These are phyloP conservation scores for Candida wancherniae DNA, from an alignment of 805 yeast genomes.

Conservation along the genomic window DNA sequence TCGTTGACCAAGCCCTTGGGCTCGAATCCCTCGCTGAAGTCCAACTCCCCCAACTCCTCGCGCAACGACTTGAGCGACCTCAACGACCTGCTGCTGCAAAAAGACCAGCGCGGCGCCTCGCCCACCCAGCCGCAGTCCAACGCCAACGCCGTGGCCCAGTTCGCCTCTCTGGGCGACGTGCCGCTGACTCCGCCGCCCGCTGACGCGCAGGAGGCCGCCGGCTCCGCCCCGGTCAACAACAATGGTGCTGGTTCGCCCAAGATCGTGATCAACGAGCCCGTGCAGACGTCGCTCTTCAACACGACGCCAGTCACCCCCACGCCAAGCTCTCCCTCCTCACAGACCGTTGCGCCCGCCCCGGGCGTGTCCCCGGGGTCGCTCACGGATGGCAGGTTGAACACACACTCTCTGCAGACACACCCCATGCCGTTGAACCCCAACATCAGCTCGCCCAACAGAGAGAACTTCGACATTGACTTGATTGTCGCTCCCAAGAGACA, in stretches of 20 bases:
- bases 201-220: slow-evolving; percentile 18
- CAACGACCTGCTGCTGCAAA: slow-evolving; percentile 3
- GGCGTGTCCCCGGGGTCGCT: slow-evolving; percentile 6
- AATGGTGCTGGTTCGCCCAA: slow-evolving; percentile 11
- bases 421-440: slow-evolving; percentile 51
- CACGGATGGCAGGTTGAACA: slow-evolving; percentile 14
- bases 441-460: slow-evolving; percentile 58
- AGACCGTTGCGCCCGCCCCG: background rate
- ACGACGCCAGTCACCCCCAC: slow-evolving; percentile 18
- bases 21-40: slow-evolving; percentile 23
- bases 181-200: slow-evolving; percentile 10
- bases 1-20: slow-evolving; percentile 12
- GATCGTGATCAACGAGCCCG: slow-evolving; percentile 18
- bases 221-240: slow-evolving; percentile 1
- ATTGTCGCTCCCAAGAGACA: slow-evolving; percentile 81
- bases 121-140: slow-evolving; percentile 1
- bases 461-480: slow-evolving; percentile 70
- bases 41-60: slow-evolving; percentile 33
- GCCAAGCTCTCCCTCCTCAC: slow-evolving; percentile 13
- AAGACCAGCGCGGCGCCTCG: background rate
- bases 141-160: slow-evolving; percentile 6
- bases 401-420: slow-evolving; percentile 23
- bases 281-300: slow-evolving; percentile 11
- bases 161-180: slow-evolving; percentile 5
- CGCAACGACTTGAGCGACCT: slow-evolving; percentile 16